Evolutionary conservation across 148 eudicot species (phyloP), one percentile per base, ranked within the genome.

Genomic region (Nyssa sinensis): DNA sequence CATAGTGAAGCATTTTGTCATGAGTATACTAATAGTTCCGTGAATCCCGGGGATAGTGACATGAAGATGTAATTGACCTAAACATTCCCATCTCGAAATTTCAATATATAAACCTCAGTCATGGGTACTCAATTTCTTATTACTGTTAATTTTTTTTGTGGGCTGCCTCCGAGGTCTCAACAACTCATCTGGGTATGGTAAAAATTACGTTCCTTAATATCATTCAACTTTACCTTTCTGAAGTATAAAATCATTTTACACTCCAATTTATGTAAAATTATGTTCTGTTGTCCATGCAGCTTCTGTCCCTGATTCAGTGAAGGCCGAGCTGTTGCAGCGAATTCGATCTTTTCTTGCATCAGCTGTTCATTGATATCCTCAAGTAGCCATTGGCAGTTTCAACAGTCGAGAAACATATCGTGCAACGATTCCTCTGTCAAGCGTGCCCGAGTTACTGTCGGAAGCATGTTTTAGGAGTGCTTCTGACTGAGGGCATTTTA

Each of bases 251-350:
- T 32, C 23, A 49, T 66, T 21, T 16, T 34, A n/a, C 8, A 31
- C 35, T 66, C 24, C 27, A 66, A 19, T 17, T 32, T 33, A 34
- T 34, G 34, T 64, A 64, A 29, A 30, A 64, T 14, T 29, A 1
- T 10, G 9, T 29, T 21, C 16, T 31, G 16, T 5, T 64, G 41
- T 66, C 23, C 67, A 55, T 86, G 86, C 86, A 90, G 94, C 90
- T 70, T 83, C 90, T 32, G 77, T 90, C 51, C 94, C 94, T 23
- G 92, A 88, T 77, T 71, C 90, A 0, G 90, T 90, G 62, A 90
- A 90, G 80, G 86, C 88, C 10, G 94, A 90, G 80, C 80, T 90
- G 67, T 77, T 90, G 88, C 88, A 90, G 75, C 81, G 86, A 60
- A 90, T 90, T 59, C 81, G 86, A 55, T 64, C 87, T 13, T 90